Evolutionary conservation across 163 green algal species (phyloP), one percentile per base, ranked within the genome.

Genomic region (Chlamydomonas reinhardtii): DNA sequence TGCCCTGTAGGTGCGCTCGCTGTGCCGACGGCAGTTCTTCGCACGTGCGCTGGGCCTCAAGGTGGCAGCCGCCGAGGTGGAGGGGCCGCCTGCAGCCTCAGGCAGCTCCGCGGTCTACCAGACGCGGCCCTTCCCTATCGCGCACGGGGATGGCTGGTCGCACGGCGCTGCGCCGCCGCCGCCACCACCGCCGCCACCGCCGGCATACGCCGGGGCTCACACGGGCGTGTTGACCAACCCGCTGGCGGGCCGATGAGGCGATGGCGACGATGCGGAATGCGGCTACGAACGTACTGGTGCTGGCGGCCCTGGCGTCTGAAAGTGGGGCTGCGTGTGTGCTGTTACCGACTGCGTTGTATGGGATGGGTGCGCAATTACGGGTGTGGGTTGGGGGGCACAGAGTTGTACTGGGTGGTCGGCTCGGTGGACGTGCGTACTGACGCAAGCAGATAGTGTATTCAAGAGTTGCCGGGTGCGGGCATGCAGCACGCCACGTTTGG

Each of bases 11-110:
- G 92, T 97, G 56, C 95, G 96, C 12, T 64, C 83, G 56, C 82
- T 98, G 39, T 95, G 94, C 74, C 87, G 94, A 5, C 90, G 92
- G 74, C 96, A 99, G 92, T 99, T 99, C 85, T 95, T 96, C 76
- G 90, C 93, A 20, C 91, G 96, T 16, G 95, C 95, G 0, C 78
- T 96, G 66, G 92, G 90, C 27, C 90, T 94, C 66, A 98, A 98
- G 89, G 87, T 97, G 27, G 88, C 90, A 29, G 37, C 86, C 39
- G 66, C 61, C 66, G 90, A 93, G 86, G 77, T 76, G 25, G 76
- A 64, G 81, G 62, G 86, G 52, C 74, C 34, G 70, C 74, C 25
- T n/a, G 15, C n/a, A 69, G 48, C 11, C 70, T 24, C 80, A 9
- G 61, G 35, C 75, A 22, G 62, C 52, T 31, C 29, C 22, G 59